Evolutionary conservation across 495 filamentous ascomycete species (phyloP).

Genomic region (Penicillium verhagenii): DNA sequence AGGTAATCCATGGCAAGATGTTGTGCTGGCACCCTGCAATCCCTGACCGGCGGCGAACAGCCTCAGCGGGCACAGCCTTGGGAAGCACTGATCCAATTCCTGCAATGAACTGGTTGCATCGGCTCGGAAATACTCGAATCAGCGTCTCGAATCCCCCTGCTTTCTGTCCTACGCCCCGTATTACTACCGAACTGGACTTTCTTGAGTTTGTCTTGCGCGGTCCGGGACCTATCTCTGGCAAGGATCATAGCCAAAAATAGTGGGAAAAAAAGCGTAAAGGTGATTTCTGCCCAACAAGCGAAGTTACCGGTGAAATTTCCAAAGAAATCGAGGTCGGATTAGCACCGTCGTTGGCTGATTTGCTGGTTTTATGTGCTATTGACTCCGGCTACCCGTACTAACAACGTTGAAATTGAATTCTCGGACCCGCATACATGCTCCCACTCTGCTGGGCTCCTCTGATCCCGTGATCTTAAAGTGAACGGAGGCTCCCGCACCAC

Average conservation of each 20-base stretch:
- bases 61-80: constrained; percentile 24
- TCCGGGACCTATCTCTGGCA: constrained; percentile 27
- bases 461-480: constrained; percentile 46
- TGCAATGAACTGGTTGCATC: constrained; percentile 21
- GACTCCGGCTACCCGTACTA: constrained; percentile 10
- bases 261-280: constrained; percentile 14
- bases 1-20: constrained; percentile 31
- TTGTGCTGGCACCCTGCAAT: constrained; percentile 41
- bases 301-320: constrained; percentile 13
- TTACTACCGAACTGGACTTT: constrained; percentile 24
- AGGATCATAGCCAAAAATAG: constrained; percentile 28
- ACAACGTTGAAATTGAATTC: constrained; percentile 50
- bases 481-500: constrained; percentile 41
- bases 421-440: constrained; percentile 41
- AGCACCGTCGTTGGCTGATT: constrained; percentile 8
- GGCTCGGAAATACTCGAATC: constrained; percentile 21
- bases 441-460: constrained; percentile 38
- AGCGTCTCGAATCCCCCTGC: constrained; percentile 33
- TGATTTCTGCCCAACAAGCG: constrained; percentile 31
- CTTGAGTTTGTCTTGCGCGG: constrained; percentile 18
- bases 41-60: constrained; percentile 23
- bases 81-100: constrained; percentile 24
- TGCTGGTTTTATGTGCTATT: constrained; percentile 13
- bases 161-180: constrained; percentile 28
- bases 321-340: constrained; percentile 1